Percentiles rank a stretch among this genome's conserved stretches.
Conservation (phyloP, 73 alveolate genomes). For the Paramecium octaurelia region DNA sequence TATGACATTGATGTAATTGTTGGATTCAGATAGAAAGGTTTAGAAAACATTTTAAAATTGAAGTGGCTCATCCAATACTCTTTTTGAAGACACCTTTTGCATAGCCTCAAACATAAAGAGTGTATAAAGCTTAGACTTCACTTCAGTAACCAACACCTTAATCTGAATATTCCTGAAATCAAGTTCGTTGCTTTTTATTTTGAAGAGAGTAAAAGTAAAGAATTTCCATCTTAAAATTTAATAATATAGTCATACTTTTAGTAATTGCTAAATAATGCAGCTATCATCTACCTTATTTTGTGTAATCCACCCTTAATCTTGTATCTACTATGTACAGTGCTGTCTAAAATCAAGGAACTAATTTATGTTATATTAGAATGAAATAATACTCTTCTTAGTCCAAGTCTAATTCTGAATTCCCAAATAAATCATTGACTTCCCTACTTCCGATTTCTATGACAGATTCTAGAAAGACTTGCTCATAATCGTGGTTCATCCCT, state of each 20-base stretch:
- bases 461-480: neutral
- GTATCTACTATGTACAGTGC: neutral
- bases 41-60: slow-evolving; percentile 4
- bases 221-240: slow-evolving; percentile 19
- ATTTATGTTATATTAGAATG: neutral
- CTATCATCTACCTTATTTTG: neutral
- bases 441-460: neutral
- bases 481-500: neutral
- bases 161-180: neutral
- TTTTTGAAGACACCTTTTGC: neutral
- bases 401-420: neutral
- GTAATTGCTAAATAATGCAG: neutral
- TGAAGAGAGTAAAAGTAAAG: slow-evolving; percentile 30
- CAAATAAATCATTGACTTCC: slow-evolving; percentile 33
- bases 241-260: neutral
- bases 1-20: slow-evolving; percentile 17
- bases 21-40: slow-evolving; percentile 41
- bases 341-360: neutral
- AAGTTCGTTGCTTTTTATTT: neutral
- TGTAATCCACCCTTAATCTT: neutral
- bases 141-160: slow-evolving; percentile 1
- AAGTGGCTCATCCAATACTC: slow-evolving; percentile 18
- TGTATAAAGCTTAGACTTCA: neutral
- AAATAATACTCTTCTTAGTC: neutral
- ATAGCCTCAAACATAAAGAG: neutral